Evolutionary conservation across 805 yeast genomes (phyloP).

Genomic region (Wickerhamiella cacticola): DNA sequence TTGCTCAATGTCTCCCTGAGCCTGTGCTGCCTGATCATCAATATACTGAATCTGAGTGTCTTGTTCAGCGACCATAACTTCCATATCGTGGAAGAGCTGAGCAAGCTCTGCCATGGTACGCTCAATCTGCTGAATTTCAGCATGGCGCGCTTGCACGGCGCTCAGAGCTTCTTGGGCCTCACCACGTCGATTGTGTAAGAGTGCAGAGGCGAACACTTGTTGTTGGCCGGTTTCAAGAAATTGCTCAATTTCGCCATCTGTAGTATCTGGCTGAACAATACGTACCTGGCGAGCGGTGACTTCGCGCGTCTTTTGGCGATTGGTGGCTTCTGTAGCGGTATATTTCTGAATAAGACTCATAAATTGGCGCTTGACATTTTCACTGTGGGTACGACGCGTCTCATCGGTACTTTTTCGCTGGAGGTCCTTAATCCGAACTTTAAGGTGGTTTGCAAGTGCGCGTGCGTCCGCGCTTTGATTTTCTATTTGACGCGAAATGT

Average conservation of each 20-base stretch:
- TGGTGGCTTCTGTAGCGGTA: slow-evolving; percentile 74
- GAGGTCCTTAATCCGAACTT: slow-evolving; percentile 60
- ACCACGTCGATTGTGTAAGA: slow-evolving; percentile 31
- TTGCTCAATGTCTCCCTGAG: slow-evolving; percentile 82
- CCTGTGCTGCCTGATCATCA: slow-evolving; percentile 66
- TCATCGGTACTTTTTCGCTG: slow-evolving; percentile 50
- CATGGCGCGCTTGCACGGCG: slow-evolving; percentile 92
- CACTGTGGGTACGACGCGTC: slow-evolving; percentile 83
- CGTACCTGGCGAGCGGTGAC: slow-evolving; percentile 89
- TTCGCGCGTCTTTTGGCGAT: slow-evolving; percentile 67
- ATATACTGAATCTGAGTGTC: slow-evolving; percentile 75
- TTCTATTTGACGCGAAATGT: slow-evolving; percentile 64
- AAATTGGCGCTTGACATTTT: slow-evolving; percentile 72
- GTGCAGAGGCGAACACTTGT: slow-evolving; percentile 88
- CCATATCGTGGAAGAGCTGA: slow-evolving; percentile 92
- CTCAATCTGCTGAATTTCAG: slow-evolving; percentile 87
- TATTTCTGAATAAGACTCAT: slow-evolving; percentile 77
- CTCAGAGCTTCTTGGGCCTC: slow-evolving; percentile 91
- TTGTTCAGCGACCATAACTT: slow-evolving; percentile 89
- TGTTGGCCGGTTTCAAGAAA: slow-evolving; percentile 72
- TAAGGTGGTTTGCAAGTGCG: slow-evolving; percentile 62
- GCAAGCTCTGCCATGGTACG: slow-evolving; percentile 91
- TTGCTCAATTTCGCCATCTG: slow-evolving; percentile 69
- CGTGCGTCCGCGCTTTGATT: slow-evolving; percentile 64
- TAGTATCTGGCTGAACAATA: slow-evolving; percentile 43